A percentile compares a stretch with the other conserved stretches of the same genome.
Evolutionary conservation across 1,284 basidiomycete species (phyloP).

Genomic region (Puccinia novopanici): DNA sequence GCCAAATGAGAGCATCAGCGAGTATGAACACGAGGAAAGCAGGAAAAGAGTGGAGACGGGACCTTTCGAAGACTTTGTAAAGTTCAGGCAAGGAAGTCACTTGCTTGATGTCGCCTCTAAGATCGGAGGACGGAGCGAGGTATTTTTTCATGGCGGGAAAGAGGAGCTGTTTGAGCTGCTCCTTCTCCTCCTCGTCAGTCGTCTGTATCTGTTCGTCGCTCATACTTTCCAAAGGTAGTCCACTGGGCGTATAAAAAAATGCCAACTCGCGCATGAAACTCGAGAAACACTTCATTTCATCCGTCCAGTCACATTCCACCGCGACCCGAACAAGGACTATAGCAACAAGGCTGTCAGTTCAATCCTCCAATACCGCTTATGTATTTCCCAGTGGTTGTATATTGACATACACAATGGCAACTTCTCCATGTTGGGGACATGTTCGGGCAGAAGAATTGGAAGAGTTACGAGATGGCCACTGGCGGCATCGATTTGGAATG

Average conservation of each 20-base stretch:
- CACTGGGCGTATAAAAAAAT: constrained; percentile 77
- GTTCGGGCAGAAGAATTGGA: constrained; percentile 79
- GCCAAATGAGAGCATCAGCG: neutral
- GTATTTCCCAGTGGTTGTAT: neutral
- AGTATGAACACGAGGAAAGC: neutral
- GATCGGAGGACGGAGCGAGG: constrained; percentile 14
- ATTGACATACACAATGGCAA: constrained; percentile 68
- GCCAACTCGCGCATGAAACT: constrained; percentile 84
- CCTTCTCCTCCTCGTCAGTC: constrained; percentile 14
- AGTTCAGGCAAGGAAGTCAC: constrained; percentile 42
- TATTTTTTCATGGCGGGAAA: constrained; percentile 48
- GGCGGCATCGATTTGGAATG: constrained; percentile 68
- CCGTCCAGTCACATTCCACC: constrained; percentile 78
- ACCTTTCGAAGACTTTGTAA: constrained; percentile 51
- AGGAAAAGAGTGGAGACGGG: too few species aligned
- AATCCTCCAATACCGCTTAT: constrained; percentile 26
- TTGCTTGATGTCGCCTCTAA: constrained; percentile 16
- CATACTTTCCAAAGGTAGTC: neutral
- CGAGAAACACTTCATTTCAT: constrained; percentile 81
- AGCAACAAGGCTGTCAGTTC: constrained; percentile 34
- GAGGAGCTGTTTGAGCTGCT: constrained; percentile 27
- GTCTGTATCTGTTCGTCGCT: neutral
- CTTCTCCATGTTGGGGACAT: constrained; percentile 80
- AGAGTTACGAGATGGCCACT: constrained; percentile 70
- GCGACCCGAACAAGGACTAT: constrained; percentile 57